phyloP scores from a whole-genome alignment of 257 asterid genomes.

The Fraxinus americana region DNA sequence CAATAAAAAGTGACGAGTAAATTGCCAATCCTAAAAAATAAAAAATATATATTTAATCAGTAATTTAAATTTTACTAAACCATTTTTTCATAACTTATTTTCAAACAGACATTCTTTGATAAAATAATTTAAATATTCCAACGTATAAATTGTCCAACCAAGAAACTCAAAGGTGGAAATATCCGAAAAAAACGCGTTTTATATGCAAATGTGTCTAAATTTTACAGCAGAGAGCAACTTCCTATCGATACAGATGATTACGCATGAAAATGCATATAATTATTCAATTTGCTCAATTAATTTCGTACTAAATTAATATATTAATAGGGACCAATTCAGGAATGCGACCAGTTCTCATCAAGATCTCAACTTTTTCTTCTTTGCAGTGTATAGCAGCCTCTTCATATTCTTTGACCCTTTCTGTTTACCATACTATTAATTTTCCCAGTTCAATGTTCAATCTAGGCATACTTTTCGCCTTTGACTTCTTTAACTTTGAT shows the following conservation, averaged over 20 bases:
- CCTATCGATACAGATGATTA: neutral
- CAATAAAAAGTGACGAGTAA: no score
- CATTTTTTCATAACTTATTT: no score
- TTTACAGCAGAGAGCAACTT: neutral
- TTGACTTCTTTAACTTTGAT: slow-evolving; percentile 36
- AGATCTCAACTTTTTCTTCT: slow-evolving; percentile 43
- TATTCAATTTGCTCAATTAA: slow-evolving; percentile 13
- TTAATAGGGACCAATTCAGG: slow-evolving; percentile 25
- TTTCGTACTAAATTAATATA: slow-evolving; percentile 20
- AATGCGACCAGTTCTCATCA: slow-evolving; percentile 41
- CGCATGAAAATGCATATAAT: slow-evolving; percentile 14
- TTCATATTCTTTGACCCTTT: slow-evolving; percentile 32
- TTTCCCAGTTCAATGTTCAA: slow-evolving; percentile 19
- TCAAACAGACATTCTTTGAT: no score
- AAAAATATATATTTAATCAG: no score
- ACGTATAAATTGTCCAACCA: no score
- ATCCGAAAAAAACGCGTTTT: slow-evolving; percentile 36
- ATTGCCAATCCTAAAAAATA: no score
- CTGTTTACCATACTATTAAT: neutral
- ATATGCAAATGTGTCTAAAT: slow-evolving; percentile 17
- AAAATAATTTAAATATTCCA: no score
- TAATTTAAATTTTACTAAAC: no score
- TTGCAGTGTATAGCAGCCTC: slow-evolving; percentile 10
- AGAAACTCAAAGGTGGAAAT: neutral
- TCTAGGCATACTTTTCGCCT: slow-evolving; percentile 16